phyloP scores from a whole-genome alignment of 768 basidiomycete species.

The Trametes punicea region DNA sequence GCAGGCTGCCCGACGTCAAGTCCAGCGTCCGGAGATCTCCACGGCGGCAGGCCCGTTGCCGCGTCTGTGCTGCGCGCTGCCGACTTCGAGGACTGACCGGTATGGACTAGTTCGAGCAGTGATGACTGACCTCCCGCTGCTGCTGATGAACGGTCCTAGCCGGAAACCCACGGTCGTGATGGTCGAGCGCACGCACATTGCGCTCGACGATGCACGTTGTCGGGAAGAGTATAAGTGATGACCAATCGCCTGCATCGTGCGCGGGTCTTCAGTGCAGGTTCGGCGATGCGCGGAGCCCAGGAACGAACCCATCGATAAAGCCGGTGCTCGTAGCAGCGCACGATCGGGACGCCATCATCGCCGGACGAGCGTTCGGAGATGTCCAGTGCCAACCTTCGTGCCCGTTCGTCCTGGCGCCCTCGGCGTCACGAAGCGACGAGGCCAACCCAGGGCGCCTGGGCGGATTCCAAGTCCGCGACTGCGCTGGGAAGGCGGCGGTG shows the following conservation, averaged over 20 bases:
- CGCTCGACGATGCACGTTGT: too few relatives aligned
- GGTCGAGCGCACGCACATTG: neutral
- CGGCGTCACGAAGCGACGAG: constrained; percentile 5
- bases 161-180: neutral
- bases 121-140: neutral
- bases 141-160: neutral
- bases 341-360: neutral
- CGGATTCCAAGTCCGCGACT: constrained; percentile 9
- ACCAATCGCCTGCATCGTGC: neutral
- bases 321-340: neutral
- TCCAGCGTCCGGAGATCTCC: neutral
- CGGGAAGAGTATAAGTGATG: neutral
- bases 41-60: neutral
- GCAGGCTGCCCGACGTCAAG: neutral
- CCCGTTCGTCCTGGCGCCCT: too few relatives aligned
- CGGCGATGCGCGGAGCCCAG: neutral
- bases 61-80: neutral
- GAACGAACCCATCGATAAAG: neutral
- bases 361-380: neutral
- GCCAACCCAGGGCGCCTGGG: neutral
- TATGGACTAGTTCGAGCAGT: neutral
- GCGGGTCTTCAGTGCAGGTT: neutral
- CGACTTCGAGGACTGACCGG: neutral
- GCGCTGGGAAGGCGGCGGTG: neutral
- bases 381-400: neutral